A percentile compares a stretch with the other conserved stretches of the same genome.
phyloP scores from a whole-genome alignment of 345 rosid genomes.

The Hirschfeldia incana region DNA sequence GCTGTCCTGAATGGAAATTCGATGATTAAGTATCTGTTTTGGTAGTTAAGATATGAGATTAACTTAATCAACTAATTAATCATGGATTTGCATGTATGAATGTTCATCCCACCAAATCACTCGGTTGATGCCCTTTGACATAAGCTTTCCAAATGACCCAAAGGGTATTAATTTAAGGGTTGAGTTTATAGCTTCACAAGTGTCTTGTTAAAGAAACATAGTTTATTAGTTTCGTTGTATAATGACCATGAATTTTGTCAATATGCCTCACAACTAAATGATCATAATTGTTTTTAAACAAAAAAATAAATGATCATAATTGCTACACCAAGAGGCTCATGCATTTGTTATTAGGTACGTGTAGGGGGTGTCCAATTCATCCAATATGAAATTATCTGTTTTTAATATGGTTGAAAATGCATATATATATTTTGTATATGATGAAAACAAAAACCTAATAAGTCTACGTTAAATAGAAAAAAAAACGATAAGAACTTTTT shows the following conservation, averaged over 20 bases:
- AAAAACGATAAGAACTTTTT: not conserved
- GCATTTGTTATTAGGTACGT: not conserved
- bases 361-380: not conserved
- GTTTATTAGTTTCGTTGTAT: not conserved
- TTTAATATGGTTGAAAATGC: not conserved
- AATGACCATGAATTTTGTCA: not conserved
- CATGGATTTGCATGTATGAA: not conserved
- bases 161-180: not conserved
- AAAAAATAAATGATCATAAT: not conserved
- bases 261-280: not conserved
- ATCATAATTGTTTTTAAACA: too few species aligned
- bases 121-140: slow-evolving; percentile 13
- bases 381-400: not conserved
- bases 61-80: not conserved
- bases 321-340: not conserved
- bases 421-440: not conserved
- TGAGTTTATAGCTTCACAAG: not conserved
- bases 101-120: slow-evolving; percentile 16
- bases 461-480: not conserved
- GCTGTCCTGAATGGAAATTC: slow-evolving; percentile 3
- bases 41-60: slow-evolving; percentile 15
- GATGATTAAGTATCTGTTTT: slow-evolving; percentile 9
- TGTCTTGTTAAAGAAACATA: slow-evolving; percentile 1
- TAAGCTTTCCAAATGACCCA: not conserved
- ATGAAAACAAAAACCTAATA: not conserved